A percentile compares a stretch with the other conserved stretches of the same genome.
Evolutionary conservation across 495 filamentous ascomycete genomes (phyloP).

Genomic region (Hypoxylon cercidicola): DNA sequence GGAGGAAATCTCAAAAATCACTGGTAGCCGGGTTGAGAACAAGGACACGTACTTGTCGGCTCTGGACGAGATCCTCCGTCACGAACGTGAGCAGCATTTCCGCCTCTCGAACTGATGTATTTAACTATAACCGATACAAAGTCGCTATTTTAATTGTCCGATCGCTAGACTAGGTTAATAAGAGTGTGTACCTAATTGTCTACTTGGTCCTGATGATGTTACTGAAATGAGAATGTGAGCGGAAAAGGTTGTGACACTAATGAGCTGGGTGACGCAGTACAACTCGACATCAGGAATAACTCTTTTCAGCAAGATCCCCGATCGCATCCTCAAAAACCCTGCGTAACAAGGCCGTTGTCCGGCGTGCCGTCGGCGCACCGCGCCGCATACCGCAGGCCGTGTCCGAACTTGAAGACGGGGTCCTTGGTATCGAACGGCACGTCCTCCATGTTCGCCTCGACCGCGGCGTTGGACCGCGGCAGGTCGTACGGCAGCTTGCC

Average conservation of each 20-base stretch:
- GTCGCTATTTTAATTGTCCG: too few species aligned
- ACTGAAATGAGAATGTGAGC: too few species aligned
- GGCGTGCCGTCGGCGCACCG: conserved; percentile 1
- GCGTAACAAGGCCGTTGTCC: neutral
- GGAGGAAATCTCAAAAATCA: conserved; percentile 4
- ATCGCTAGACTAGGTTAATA: too few species aligned
- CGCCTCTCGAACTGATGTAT: too few species aligned
- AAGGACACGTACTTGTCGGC: conserved; percentile 15
- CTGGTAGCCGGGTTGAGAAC: conserved; percentile 4
- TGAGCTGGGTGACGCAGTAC: too few species aligned
- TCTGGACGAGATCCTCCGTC: conserved; percentile 11
- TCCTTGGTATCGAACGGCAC: conserved; percentile 41
- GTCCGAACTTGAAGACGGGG: conserved; percentile 39
- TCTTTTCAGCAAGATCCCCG: too few species aligned
- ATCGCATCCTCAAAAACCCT: neutral
- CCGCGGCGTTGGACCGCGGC: conserved; percentile 34
- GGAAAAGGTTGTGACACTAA: too few species aligned
- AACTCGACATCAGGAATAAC: too few species aligned
- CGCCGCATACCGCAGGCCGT: conserved; percentile 34
- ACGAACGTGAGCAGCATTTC: conserved; percentile 15
- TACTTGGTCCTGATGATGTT: too few species aligned
- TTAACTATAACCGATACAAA: too few species aligned
- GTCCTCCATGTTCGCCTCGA: conserved; percentile 27
- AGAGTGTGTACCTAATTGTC: too few species aligned
- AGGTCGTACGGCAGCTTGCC: conserved; percentile 40